These are phyloP conservation scores for Triticum dicoccoides DNA, from an alignment of 176 grass and related monocot species.

Conservation along the genomic window DNA sequence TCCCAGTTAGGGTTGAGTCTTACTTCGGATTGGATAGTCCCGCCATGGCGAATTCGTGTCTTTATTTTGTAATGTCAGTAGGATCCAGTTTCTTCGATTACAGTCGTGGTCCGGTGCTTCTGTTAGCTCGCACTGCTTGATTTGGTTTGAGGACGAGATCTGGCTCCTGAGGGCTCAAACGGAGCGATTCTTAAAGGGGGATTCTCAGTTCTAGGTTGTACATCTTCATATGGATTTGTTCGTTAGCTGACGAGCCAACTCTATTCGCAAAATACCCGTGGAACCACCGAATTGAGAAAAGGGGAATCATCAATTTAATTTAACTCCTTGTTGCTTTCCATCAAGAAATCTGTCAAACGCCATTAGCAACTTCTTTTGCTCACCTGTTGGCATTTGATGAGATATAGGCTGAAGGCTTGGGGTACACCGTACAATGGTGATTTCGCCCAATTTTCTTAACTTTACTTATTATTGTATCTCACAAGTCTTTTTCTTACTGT, in stretches of 20 bases:
- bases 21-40: neutral
- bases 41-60: neutral
- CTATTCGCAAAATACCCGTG: neutral
- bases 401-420: neutral
- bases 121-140: neutral
- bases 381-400: neutral
- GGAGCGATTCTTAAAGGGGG: neutral
- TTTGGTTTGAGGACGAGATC: neutral
- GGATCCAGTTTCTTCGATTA: neutral
- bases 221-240: neutral
- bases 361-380: neutral
- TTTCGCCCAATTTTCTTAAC: neutral
- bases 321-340: neutral
- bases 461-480: neutral
- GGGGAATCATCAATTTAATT: neutral
- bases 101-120: neutral
- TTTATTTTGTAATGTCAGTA: neutral
- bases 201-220: neutral
- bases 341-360: neutral
- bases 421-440: too few species aligned
- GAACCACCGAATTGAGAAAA: neutral
- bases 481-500: too few species aligned
- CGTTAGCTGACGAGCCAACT: neutral
- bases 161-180: neutral
- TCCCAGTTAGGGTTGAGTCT: neutral